A percentile compares a stretch with the other conserved stretches of the same genome.
Evolutionary conservation across 73 alveolate genomes (phyloP).

Genomic region (Symbiodinium pilosum): DNA sequence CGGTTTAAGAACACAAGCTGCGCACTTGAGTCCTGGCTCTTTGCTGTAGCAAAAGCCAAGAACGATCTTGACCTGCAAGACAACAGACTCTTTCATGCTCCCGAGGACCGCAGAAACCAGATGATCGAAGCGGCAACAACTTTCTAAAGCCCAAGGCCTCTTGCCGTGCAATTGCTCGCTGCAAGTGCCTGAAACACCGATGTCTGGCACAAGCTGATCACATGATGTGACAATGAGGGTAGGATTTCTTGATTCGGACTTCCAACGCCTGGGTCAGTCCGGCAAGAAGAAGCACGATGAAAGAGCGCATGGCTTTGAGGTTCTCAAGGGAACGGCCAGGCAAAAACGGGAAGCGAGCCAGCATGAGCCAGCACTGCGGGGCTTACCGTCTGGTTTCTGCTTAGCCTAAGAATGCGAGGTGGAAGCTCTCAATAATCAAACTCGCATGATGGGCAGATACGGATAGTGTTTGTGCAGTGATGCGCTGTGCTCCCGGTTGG

Average conservation of each 20-base stretch:
- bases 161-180: not conserved
- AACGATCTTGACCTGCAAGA: conserved; percentile 5
- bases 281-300: not conserved
- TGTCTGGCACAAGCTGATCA: not conserved
- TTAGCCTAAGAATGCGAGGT: no score
- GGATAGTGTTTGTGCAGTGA: no score
- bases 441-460: no score
- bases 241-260: no score
- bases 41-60: not conserved
- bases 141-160: not conserved
- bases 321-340: not conserved
- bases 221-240: no score
- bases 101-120: no score
- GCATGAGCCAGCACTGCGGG: no score
- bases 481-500: no score
- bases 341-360: not conserved
- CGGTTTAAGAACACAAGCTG: not conserved
- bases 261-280: not conserved
- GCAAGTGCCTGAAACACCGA: not conserved
- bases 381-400: no score
- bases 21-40: not conserved
- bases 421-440: no score
- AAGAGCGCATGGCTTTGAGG: not conserved
- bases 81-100: no score
- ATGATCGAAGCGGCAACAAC: not conserved